These are phyloP conservation scores for Xylaria sp. DNA, from an alignment of 2,329 filamentous ascomycete genomes.

Conservation along the genomic window DNA sequence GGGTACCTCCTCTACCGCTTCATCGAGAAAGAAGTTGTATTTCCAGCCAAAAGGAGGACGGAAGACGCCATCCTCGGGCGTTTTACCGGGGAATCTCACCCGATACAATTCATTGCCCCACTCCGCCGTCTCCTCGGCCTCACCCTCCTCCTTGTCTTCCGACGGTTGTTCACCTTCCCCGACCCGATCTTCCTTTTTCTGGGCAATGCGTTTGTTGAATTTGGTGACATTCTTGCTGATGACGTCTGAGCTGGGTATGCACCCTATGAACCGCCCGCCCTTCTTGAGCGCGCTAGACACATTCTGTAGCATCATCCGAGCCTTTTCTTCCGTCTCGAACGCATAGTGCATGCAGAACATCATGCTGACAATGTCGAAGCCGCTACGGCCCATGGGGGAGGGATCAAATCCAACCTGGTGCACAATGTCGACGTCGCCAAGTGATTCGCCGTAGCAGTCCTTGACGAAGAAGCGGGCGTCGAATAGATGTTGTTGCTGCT, in stretches of 20 bases:
- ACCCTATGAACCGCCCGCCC: slow-evolving; percentile 91
- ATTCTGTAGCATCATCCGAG: slow-evolving; percentile 91
- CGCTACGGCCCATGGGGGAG: slow-evolving; percentile 76
- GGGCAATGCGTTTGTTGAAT: slow-evolving; percentile 70
- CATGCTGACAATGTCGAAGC: slow-evolving; percentile 96
- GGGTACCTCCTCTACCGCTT: slow-evolving; percentile 94
- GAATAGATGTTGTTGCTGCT: slow-evolving; percentile 70
- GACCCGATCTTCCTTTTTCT: slow-evolving; percentile 50
- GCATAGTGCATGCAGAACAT: slow-evolving; percentile 99
- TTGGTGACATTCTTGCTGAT: slow-evolving; percentile 81
- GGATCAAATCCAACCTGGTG: slow-evolving; percentile 87
- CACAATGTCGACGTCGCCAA: slow-evolving; percentile 84
- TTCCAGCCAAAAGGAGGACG: slow-evolving; percentile 97
- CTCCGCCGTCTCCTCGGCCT: slow-evolving; percentile 72
- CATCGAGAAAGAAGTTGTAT: slow-evolving; percentile 95
- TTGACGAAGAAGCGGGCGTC: slow-evolving; percentile 89
- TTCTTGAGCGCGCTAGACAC: slow-evolving; percentile 92
- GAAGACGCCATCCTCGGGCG: slow-evolving; percentile 88
- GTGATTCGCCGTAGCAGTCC: slow-evolving; percentile 88
- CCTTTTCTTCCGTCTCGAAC: slow-evolving; percentile 91
- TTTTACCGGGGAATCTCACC: slow-evolving; percentile 85
- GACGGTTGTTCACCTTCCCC: slow-evolving; percentile 43
- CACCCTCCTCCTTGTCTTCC: slow-evolving; percentile 65
- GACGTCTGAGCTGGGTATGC: slow-evolving; percentile 96
- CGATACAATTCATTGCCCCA: slow-evolving; percentile 96